Conservation (phyloP, 148 eudicot species). For the Persicaria maculosa region DNA sequence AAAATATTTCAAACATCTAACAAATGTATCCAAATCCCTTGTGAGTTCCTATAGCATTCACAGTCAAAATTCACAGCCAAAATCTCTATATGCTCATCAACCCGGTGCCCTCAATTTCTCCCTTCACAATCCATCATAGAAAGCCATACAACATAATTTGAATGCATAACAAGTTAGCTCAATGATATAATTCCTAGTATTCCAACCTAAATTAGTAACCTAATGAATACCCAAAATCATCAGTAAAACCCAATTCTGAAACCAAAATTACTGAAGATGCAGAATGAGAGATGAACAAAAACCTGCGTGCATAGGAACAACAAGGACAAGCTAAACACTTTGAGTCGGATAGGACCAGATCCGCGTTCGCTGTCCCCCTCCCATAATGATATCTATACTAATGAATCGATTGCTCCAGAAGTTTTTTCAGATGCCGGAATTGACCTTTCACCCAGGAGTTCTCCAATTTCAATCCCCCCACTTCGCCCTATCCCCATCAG, state of each 20-base stretch:
- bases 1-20: neutral
- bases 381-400: too few relatives aligned
- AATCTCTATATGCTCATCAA: neutral
- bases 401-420: too few relatives aligned
- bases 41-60: neutral
- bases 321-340: too few relatives aligned
- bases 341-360: too few relatives aligned
- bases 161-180: neutral
- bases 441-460: too few relatives aligned
- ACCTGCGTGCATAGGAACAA: constrained; percentile 77
- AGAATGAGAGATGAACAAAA: neutral
- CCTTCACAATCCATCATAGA: neutral
- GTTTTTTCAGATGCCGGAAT: too few relatives aligned
- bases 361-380: too few relatives aligned
- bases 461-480: constrained; percentile 33
- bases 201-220: neutral
- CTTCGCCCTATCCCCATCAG: constrained; percentile 41
- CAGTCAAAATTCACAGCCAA: too few relatives aligned
- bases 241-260: constrained; percentile 1
- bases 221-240: neutral
- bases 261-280: neutral
- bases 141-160: neutral
- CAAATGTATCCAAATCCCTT: neutral
- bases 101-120: neutral
- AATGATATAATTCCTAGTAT: neutral